Base-by-base conservation (phyloP, 2,329 filamentous ascomycete species). In the Diplodia sapinea region DNA sequence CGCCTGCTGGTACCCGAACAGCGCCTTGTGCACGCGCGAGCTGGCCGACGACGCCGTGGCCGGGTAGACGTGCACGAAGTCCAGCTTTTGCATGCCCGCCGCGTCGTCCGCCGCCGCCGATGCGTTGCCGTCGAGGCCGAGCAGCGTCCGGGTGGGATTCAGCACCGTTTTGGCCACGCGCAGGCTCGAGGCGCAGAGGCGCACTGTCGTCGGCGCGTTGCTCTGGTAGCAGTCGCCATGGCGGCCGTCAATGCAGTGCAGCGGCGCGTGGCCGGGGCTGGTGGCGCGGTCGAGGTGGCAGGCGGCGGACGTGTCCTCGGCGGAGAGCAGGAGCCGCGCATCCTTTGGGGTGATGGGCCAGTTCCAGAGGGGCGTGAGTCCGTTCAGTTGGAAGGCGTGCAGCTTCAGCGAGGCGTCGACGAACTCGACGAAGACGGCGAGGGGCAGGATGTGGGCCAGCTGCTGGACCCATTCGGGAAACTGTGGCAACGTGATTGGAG, bases 331-430 rank as follows among this genome's bases (percentile, higher is more conserved):
- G 5, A 63, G 31, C 17, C 47, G 43, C 5, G 59, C 59, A 26
- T 63, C 59, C n/a, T 63, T 63, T 4, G 59, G 59, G 9, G 59
- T 63, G 43, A 63, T 63, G 5, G 59, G 43, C 59, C 59, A 63
- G 59, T 47, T 63, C 59, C 59, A 63, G 29, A 63, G 59, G 6
- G 59, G 59, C 3, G 50, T 31, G n/a, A 63, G 26, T 8, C 59
- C 59, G n/a, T 63, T 51, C n/a, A 63, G 59, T 8, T 63, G 47
- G 47, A 63, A 63, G 59, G 36, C 59, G 31, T 63, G 59, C 11
- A 63, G 31, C 5, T 63, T 63, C 29, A 63, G 47, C 17, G 59
- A 63, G 4, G 50, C 59, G 29, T 63, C 31, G 40, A 51, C 50
- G 47, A 63, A 49, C 31, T 63, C 59, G 15, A 63, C 31, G n/a